A percentile compares a stretch with the other conserved stretches of the same genome.
These are phyloP conservation scores for Heliamphora exappendiculata DNA, from an alignment of 148 eudicot species.

Conservation along the genomic window DNA sequence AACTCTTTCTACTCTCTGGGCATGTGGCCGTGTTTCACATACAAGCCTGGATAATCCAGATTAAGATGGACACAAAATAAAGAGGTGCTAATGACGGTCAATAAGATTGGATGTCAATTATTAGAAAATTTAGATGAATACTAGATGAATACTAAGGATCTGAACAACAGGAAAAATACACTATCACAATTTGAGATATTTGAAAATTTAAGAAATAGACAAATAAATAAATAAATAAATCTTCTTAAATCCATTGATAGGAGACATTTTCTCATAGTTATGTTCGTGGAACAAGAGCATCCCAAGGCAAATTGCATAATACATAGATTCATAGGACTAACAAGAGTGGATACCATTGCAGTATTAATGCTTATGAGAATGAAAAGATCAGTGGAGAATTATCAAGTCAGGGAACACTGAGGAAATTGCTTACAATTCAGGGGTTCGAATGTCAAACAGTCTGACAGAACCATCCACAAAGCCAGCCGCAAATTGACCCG, in stretches of 20 bases:
- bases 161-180: background rate
- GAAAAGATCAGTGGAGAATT: background rate
- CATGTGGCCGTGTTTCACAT: conserved; percentile 56
- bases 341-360: background rate
- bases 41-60: conserved; percentile 52
- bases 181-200: too few relatives aligned
- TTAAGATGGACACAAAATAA: background rate
- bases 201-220: background rate
- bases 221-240: background rate
- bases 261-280: background rate
- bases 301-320: background rate
- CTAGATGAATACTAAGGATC: background rate
- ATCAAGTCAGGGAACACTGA: background rate
- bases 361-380: background rate
- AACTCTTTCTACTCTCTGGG: conserved; percentile 63
- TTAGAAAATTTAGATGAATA: background rate
- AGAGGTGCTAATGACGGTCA: background rate
- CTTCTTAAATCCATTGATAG: background rate
- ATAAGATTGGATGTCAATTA: background rate
- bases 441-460: conserved; percentile 77
- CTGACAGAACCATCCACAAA: conserved; percentile 82
- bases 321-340: background rate
- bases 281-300: background rate
- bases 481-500: conserved; percentile 87
- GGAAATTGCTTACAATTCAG: conserved; percentile 58